Conservation (phyloP, 306 rosid genomes). For the Acacia confusa region DNA sequence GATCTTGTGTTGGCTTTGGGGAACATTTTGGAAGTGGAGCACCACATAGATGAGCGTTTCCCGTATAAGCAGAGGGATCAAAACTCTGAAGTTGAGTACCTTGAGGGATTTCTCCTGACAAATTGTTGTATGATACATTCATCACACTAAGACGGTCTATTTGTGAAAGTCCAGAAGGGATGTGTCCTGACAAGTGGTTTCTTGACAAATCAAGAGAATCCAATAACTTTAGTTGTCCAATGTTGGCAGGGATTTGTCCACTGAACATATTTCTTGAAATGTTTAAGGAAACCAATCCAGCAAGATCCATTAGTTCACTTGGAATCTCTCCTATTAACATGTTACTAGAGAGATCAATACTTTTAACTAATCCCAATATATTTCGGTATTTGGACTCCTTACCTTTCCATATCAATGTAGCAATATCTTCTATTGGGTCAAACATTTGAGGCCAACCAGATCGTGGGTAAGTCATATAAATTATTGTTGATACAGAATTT, state of each 20-base stretch:
- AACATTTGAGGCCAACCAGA: not conserved
- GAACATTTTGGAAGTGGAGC: not conserved
- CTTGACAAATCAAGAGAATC: not conserved
- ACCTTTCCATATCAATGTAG: not conserved
- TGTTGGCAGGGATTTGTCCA: not conserved
- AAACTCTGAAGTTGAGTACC: not conserved
- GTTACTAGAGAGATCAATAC: not conserved
- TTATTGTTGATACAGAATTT: not conserved
- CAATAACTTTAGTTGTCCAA: not conserved
- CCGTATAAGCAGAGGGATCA: not conserved
- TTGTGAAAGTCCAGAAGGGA: not conserved
- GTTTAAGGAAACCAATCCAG: not conserved
- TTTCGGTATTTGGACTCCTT: not conserved
- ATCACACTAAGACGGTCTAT: not conserved
- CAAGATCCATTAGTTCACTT: not conserved
- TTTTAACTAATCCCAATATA: not conserved
- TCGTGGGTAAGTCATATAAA: too few species aligned
- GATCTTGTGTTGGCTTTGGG: not conserved
- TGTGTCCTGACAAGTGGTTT: not conserved
- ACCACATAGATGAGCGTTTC: slow-evolving; percentile 49
- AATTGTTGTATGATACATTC: not conserved
- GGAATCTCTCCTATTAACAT: not conserved
- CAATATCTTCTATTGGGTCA: not conserved
- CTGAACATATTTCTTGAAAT: not conserved
- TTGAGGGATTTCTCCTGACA: not conserved